Evolutionary conservation across 2,329 filamentous ascomycete species (phyloP), one percentile per base, ranked within the genome.

Genomic region (Curvularia sp.): DNA sequence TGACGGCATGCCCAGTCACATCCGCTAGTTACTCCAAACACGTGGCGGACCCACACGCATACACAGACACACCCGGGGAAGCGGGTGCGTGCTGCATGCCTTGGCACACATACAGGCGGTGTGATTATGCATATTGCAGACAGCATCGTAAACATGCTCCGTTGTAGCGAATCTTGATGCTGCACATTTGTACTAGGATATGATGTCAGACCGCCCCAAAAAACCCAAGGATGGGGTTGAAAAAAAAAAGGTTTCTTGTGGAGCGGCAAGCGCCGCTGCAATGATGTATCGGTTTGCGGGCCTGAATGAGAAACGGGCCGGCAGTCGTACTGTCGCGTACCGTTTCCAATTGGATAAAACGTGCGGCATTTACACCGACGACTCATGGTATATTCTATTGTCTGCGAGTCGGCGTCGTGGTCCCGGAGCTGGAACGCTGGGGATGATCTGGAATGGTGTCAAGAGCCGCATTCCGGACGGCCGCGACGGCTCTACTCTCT

Each of bases 401-500:
- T 35, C 54, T 56, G 28, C 39, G 52, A 15, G 26, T 53, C 46
- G 51, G 48, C 12, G 43, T 71, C 58, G 59, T 54, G 42, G 44
- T 46, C 42, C 60, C 50, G n/a, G 61, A 49, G 39, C 64, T 44
- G 22, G 52, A 42, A 20, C 26, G 41, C 55, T 60, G 61, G 44
- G 35, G 35, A 26, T 62, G 53, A 52, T 61, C 64, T 41, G 63
- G 55, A 30, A 57, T 61, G 2, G 70, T 69, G 28, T 68, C 72
- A 43, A 79, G 61, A 18, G 71, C 62, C 41, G 54, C 51, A 18
- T 70, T 69, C 15, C 78, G 73, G 20, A 76, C 77, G 22, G 72
- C 76, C 33, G 69, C 73, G 4, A 81, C 80, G 18, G 80, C 80
- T 60, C 69, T 75, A 62, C 79, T 81, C 62, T 81, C 78, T 6